Evolutionary conservation across 192 early-diverging fungal species (phyloP).

Genomic region (Coemansia interrupta): DNA sequence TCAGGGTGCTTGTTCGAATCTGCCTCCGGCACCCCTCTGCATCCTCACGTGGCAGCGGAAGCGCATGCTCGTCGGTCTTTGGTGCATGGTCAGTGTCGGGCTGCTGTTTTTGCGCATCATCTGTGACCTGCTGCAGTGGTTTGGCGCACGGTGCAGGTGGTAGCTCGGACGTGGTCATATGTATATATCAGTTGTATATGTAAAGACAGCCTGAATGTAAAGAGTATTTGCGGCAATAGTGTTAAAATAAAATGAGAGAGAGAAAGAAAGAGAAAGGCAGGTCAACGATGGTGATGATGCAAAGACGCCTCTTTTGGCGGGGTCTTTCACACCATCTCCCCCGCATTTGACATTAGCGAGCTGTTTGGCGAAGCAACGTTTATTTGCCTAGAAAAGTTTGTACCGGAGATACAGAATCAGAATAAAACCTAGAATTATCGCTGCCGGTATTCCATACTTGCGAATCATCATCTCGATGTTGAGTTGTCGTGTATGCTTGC

Average conservation of each 20-base stretch:
- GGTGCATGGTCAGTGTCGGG: background rate
- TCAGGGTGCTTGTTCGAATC: constrained; percentile 23
- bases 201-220: too few relatives aligned
- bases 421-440: constrained; percentile 74
- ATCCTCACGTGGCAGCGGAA: too few relatives aligned
- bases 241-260: background rate
- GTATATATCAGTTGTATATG: too few relatives aligned
- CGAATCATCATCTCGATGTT: constrained; percentile 88
- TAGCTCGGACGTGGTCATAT: constrained; percentile 1
- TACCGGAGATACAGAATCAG: constrained; percentile 72
- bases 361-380: background rate
- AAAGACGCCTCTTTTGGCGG: background rate
- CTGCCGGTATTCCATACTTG: constrained; percentile 87
- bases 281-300: background rate
- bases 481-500: constrained; percentile 79
- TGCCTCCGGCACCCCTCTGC: background rate
- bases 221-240: background rate
- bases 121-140: background rate
- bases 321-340: background rate
- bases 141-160: background rate
- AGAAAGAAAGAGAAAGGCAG: background rate
- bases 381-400: constrained; percentile 31
- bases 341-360: background rate
- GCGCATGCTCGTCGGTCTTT: background rate
- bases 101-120: background rate